Evolutionary conservation across 768 basidiomycete genomes (phyloP).

Genomic region (Cystofilobasidium capitatum): DNA sequence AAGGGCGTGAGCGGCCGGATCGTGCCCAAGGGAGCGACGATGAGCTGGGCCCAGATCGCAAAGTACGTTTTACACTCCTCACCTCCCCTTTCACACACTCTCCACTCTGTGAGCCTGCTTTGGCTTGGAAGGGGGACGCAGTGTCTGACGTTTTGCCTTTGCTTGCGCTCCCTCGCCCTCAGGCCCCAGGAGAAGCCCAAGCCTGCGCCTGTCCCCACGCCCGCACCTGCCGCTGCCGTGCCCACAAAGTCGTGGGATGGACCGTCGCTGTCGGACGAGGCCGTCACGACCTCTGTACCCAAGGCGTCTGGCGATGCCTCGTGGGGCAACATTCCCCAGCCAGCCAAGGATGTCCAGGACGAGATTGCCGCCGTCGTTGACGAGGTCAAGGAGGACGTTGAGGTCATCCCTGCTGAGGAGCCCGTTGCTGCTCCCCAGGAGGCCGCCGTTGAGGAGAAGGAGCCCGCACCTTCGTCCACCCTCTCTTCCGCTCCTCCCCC

Average conservation of each 20-base stretch:
- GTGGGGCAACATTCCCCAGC: background rate
- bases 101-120: too few species aligned
- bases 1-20: constrained; percentile 26
- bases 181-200: constrained; percentile 32
- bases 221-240: constrained; percentile 31
- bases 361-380: constrained; percentile 24
- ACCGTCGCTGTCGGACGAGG: background rate
- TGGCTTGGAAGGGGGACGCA: too few species aligned
- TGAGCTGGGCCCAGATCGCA: constrained; percentile 43
- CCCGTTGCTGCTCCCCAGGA: background rate
- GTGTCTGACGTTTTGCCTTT: background rate
- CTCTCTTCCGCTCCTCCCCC: constrained; percentile 30
- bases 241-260: constrained; percentile 19
- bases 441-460: constrained; percentile 10
- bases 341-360: background rate
- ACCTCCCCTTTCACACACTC: background rate
- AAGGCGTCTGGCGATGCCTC: background rate
- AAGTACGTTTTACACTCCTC: constrained; percentile 32
- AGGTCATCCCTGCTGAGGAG: constrained; percentile 22
- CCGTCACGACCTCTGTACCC: constrained; percentile 21
- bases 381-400: constrained; percentile 24
- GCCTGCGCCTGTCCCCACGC: constrained; percentile 30
- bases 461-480: constrained; percentile 27
- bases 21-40: constrained; percentile 33
- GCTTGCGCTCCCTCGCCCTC: background rate